Conservation (phyloP, 192 early-diverging fungal genomes). For the Umbelopsis sp. region DNA sequence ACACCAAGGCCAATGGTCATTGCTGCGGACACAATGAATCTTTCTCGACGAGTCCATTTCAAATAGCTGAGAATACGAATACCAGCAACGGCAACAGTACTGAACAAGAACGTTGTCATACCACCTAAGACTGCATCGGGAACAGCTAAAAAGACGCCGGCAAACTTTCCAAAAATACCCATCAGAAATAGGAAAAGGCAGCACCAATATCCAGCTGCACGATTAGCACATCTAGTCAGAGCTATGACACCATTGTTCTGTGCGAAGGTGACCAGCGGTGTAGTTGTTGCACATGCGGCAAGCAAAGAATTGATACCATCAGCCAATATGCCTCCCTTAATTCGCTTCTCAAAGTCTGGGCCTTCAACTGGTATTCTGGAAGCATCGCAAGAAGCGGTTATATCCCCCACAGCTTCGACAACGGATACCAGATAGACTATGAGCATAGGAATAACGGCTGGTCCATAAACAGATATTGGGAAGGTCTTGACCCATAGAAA, state of each 20-base stretch:
- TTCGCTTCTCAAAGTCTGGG: slow-evolving; percentile 53
- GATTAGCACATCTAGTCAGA: slow-evolving; percentile 57
- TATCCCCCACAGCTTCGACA: slow-evolving; percentile 54
- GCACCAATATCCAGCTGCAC: slow-evolving; percentile 55
- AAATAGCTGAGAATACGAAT: slow-evolving; percentile 55
- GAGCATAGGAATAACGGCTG: slow-evolving; percentile 51
- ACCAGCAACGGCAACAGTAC: slow-evolving; percentile 58
- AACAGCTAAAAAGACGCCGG: slow-evolving; percentile 47
- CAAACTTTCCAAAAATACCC: slow-evolving; percentile 58
- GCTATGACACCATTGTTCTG: slow-evolving; percentile 64
- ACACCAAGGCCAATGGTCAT: slow-evolving; percentile 54
- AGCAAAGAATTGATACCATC: slow-evolving; percentile 50
- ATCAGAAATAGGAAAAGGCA: slow-evolving; percentile 54
- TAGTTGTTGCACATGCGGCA: slow-evolving; percentile 47
- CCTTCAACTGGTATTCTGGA: slow-evolving; percentile 54
- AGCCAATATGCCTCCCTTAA: slow-evolving; percentile 55
- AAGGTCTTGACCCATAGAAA: slow-evolving; percentile 59
- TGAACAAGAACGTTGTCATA: slow-evolving; percentile 57
- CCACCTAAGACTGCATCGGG: slow-evolving; percentile 54
- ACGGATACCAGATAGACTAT: slow-evolving; percentile 50
- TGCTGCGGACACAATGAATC: slow-evolving; percentile 53
- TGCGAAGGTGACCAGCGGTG: slow-evolving; percentile 57
- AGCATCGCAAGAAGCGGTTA: slow-evolving; percentile 59
- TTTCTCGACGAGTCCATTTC: slow-evolving; percentile 57
- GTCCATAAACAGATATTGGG: slow-evolving; percentile 46